phyloP scores from a whole-genome alignment of 2,329 filamentous ascomycete species.

The Colletotrichum sp. region DNA sequence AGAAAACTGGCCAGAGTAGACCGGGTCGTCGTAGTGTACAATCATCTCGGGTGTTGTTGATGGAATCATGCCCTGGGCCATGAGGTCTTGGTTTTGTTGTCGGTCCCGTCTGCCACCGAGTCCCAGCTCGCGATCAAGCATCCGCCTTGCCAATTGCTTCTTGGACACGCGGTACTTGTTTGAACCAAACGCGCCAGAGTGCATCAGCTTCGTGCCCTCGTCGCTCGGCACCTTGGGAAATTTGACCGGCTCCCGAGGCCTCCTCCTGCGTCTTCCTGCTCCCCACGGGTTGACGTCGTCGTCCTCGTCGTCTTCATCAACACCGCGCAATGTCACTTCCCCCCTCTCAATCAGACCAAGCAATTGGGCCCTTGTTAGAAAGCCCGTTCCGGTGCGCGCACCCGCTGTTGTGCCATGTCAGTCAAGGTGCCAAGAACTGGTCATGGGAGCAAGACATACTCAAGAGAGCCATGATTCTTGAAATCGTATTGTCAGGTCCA shows the following conservation, averaged over 20 bases:
- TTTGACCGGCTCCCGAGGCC: constrained; percentile 52
- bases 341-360: constrained; percentile 43
- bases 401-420: constrained; percentile 30
- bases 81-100: constrained; percentile 63
- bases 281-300: constrained; percentile 44
- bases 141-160: constrained; percentile 69
- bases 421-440: constrained; percentile 29
- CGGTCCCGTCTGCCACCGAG: constrained; percentile 65
- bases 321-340: constrained; percentile 35
- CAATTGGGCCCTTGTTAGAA: constrained; percentile 41
- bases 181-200: constrained; percentile 78
- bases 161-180: constrained; percentile 58
- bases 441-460: not conserved
- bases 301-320: constrained; percentile 42
- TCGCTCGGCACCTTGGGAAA: constrained; percentile 88
- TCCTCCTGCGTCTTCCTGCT: constrained; percentile 48
- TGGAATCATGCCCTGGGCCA: constrained; percentile 73
- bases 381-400: constrained; percentile 29
- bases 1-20: constrained; percentile 96
- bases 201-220: constrained; percentile 79
- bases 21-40: constrained; percentile 83
- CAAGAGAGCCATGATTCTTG: not conserved
- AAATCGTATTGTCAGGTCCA: not conserved
- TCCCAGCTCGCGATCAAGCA: constrained; percentile 85
- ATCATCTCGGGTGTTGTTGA: constrained; percentile 80